Conservation (phyloP, 1,139 yeast species). For the Debaryomyces robertsiae region DNA sequence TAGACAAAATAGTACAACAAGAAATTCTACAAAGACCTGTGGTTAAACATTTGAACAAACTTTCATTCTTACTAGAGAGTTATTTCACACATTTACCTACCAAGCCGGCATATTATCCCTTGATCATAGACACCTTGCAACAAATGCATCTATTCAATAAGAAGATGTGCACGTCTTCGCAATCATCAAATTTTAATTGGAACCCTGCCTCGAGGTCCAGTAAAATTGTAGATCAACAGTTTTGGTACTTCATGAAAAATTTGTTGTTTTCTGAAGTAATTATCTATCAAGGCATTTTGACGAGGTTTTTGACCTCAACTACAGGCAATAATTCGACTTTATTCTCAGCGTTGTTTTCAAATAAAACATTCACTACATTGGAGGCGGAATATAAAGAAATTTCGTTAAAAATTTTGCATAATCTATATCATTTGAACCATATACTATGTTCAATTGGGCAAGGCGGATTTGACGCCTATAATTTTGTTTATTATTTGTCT, state of each 20-base stretch:
- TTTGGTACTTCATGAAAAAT: slow-evolving; percentile 44
- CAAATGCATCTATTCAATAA: slow-evolving; percentile 32
- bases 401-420: slow-evolving; percentile 42
- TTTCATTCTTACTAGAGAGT: slow-evolving; percentile 50
- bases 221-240: slow-evolving; percentile 23
- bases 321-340: slow-evolving; percentile 11
- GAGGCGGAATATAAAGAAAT: slow-evolving; percentile 33
- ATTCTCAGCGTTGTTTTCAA: slow-evolving; percentile 14
- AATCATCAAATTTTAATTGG: slow-evolving; percentile 26
- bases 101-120: slow-evolving; percentile 19
- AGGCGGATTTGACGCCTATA: slow-evolving; percentile 71
- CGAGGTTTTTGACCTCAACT: slow-evolving; percentile 32
- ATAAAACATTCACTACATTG: slow-evolving; percentile 15
- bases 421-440: slow-evolving; percentile 57
- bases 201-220: slow-evolving; percentile 17
- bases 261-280: slow-evolving; percentile 53
- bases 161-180: slow-evolving; percentile 26
- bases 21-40: slow-evolving; percentile 40
- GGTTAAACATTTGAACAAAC: slow-evolving; percentile 50
- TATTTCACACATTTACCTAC: slow-evolving; percentile 27
- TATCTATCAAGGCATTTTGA: slow-evolving; percentile 57
- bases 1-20: slow-evolving; percentile 19
- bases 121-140: slow-evolving; percentile 24
- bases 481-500: slow-evolving; percentile 59
- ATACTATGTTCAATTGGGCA: slow-evolving; percentile 62